Conservation (phyloP, 768 basidiomycete species). For the Russula olivacea region DNA sequence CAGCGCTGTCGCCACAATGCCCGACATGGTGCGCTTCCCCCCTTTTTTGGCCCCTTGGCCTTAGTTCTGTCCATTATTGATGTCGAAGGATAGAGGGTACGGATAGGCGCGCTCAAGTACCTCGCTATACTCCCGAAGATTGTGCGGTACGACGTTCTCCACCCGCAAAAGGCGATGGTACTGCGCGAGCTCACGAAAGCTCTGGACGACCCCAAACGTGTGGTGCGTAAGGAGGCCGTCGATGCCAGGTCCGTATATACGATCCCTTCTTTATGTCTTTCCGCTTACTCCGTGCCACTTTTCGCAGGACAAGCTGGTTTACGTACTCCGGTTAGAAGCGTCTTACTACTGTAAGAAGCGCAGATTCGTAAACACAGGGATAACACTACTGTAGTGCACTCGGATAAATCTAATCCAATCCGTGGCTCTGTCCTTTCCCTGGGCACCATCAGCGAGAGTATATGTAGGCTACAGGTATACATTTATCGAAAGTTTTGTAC, state of each 20-base stretch:
- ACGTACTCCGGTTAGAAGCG: slow-evolving; percentile 21
- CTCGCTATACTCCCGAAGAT: slow-evolving; percentile 66
- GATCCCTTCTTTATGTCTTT: neutral
- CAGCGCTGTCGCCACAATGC: slow-evolving; percentile 43
- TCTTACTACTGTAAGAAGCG: neutral
- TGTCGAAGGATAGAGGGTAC: slow-evolving; percentile 52
- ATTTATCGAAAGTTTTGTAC: slow-evolving; percentile 17
- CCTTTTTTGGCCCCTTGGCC: neutral
- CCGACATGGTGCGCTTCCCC: slow-evolving; percentile 47
- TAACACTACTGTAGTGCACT: neutral
- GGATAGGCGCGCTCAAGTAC: slow-evolving; percentile 68
- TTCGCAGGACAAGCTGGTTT: slow-evolving; percentile 19
- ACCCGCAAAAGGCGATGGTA: slow-evolving; percentile 69
- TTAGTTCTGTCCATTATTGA: neutral
- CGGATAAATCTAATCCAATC: slow-evolving; percentile 1
- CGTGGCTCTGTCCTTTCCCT: neutral
- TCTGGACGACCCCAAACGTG: slow-evolving; percentile 84
- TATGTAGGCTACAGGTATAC: slow-evolving; percentile 23
- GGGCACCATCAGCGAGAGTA: slow-evolving; percentile 4
- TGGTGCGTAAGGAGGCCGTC: slow-evolving; percentile 84
- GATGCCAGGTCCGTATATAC: slow-evolving; percentile 49
- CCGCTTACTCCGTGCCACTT: neutral
- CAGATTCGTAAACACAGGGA: neutral
- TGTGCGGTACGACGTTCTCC: slow-evolving; percentile 78
- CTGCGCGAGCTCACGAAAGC: slow-evolving; percentile 67